Base-by-base conservation (phyloP, 2,329 filamentous ascomycete species). In the Akanthomyces muscarius region DNA sequence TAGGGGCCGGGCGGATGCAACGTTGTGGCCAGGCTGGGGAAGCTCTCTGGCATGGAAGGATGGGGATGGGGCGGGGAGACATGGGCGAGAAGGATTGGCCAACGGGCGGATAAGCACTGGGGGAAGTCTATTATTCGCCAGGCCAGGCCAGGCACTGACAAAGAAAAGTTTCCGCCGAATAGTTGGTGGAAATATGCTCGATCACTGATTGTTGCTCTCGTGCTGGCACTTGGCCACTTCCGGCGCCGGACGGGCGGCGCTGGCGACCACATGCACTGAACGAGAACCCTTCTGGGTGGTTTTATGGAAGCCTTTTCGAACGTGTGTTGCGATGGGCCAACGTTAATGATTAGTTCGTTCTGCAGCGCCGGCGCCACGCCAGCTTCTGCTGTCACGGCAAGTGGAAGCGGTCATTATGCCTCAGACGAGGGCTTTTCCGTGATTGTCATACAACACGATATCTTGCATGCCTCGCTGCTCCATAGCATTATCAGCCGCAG, bases 21-120 rank as follows among this genome's bases (percentile, higher is more conserved):
- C 66, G 66, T 67, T 65, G 61, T 65, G 47, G 58, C 44, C 48
- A 54, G 50, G 58, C 58, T 61, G 58, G 58, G 58, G 58, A 61
- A 47, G 50, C 42, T 45, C 4, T 38, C 38, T 42, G 45, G 47
- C 2, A 59, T 61, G 58, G 58, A 60, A 28, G 57, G 57, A 52
- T 47, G 13, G 30, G 50, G 54, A n/a, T 18, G 23, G 45, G 56
- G 45, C 5, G 44, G 56, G 44, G 5, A 5, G 41, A 38, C 3
- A 48, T 36, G 55, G 55, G 21, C 18, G 16, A 44, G 16, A 38
- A 14, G 23, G 38, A 56, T 45, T 56, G 53, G 38, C 33, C 30
- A 33, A 48, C 21, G 13, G 33, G 21, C 7, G 45, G 14, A 21
- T n/a, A 48, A 21, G n/a, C n/a, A 48, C 21, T 48, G 45, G 21